Base-by-base conservation (phyloP, 805 yeast genomes). In the Kuraishia capsulata region DNA sequence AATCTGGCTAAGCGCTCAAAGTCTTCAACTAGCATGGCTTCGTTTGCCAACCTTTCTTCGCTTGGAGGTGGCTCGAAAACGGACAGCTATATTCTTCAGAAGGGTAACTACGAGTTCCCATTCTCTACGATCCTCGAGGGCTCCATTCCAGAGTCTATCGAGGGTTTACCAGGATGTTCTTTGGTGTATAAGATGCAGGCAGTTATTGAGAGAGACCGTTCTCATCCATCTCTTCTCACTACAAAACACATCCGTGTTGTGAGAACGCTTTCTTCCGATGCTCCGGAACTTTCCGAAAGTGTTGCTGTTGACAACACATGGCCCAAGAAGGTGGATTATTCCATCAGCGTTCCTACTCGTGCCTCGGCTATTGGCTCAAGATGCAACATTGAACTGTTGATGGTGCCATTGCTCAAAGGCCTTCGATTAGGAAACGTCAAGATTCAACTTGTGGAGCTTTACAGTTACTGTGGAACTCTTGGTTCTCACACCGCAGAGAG, bases 291-390 rank as follows among this genome's bases (percentile, higher is more conserved):
- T 19, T 72, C 94, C 0, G 97, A 90, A 57, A 86, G 97, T 0
- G 84, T 89, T 49, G 85, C 95, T 0, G 94, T 90, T 24, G 96
- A 88, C 53, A 90, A 90, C 55, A 80, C 89, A 1, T 90, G 97
- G 97, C 97, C 97, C 2, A 66, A 78, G 34, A 92, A 92, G 54
- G 86, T 90, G 24, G 97, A 90, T 52, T 90, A 90, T 56, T 73
- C 87, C 3, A 76, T 92, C 42, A 81, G 85, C 38, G 78, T 85
- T 4, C 97, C 97, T 0, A 69, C 86, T 20, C 81, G 85, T 51
- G 95, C 97, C 0, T 73, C 87, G 19, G 94, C 97, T 0, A 79
- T 92, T 32, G 98, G 98, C 2, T 78, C 95, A 0, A 62, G 75
- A 0, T 66, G 82, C 4, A 83, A 86, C 2, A 69, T 90, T 5